These are phyloP conservation scores for Ustilago nuda DNA, from an alignment of 1,284 basidiomycete species.

Conservation along the genomic window DNA sequence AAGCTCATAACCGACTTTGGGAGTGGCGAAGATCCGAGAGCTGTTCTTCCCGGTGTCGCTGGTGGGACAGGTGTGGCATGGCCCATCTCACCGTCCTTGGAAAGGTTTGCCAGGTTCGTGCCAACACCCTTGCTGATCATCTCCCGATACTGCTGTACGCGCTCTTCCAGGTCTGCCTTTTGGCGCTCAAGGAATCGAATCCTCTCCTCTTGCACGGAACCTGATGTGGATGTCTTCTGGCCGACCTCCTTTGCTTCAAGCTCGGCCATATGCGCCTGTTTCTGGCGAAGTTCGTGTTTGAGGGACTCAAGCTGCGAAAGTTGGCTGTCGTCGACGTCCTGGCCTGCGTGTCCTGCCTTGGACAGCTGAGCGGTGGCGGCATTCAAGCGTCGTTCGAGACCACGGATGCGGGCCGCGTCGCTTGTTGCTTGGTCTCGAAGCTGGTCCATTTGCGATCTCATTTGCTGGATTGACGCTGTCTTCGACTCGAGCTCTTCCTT, in stretches of 20 bases:
- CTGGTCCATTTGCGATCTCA: slow-evolving; percentile 11
- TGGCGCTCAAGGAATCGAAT: slow-evolving; percentile 33
- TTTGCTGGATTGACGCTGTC: neutral
- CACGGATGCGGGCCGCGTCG: slow-evolving; percentile 34
- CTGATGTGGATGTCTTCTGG: slow-evolving; percentile 13
- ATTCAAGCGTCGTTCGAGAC: slow-evolving; percentile 30
- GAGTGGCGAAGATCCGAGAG: slow-evolving; percentile 35
- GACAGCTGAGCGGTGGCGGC: slow-evolving; percentile 29
- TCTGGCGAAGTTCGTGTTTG: slow-evolving; percentile 23
- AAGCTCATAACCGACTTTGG: slow-evolving; percentile 47
- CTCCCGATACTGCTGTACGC: slow-evolving; percentile 48
- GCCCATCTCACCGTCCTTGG: slow-evolving; percentile 11
- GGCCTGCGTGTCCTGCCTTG: slow-evolving; percentile 4
- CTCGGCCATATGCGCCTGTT: slow-evolving; percentile 23
- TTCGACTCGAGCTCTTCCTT: slow-evolving; percentile 17
- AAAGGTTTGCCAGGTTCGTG: slow-evolving; percentile 39
- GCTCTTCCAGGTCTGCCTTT: slow-evolving; percentile 43
- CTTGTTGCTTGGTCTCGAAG: slow-evolving; percentile 23
- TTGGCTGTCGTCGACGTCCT: slow-evolving; percentile 12
- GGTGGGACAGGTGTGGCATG: slow-evolving; percentile 15
- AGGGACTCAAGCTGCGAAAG: slow-evolving; percentile 15
- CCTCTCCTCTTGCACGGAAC: slow-evolving; percentile 26
- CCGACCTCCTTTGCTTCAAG: slow-evolving; percentile 17
- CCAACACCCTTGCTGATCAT: slow-evolving; percentile 49
- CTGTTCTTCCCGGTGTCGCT: slow-evolving; percentile 24